These are phyloP conservation scores for Annulohypoxylon nitens DNA, from an alignment of 495 filamentous ascomycete species.

Conservation along the genomic window DNA sequence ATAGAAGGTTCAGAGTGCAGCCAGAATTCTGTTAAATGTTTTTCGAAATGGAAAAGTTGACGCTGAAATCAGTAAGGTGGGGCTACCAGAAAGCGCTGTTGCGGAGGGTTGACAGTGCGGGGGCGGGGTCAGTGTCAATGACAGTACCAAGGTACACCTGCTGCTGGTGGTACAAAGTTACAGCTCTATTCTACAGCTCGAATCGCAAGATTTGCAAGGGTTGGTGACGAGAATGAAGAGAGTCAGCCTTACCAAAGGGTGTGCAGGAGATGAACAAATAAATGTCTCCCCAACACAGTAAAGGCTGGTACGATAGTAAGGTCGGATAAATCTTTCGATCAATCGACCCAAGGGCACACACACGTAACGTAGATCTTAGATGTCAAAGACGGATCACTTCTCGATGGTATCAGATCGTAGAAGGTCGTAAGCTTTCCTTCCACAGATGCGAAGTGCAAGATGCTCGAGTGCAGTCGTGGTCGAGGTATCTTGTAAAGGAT, in stretches of 20 bases:
- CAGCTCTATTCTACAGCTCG: constrained; percentile 1
- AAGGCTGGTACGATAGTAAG: constrained; percentile 53
- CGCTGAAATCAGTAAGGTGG: neutral
- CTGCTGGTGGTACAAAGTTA: neutral
- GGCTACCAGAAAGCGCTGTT: neutral
- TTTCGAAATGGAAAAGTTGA: neutral
- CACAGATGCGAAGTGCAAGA: constrained; percentile 47
- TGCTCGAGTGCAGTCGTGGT: constrained; percentile 48
- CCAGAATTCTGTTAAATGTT: neutral
- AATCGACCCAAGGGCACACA: constrained; percentile 42
- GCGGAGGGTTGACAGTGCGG: neutral
- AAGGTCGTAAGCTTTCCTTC: constrained; percentile 36
- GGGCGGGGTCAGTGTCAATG: neutral
- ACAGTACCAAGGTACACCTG: neutral
- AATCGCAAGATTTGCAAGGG: neutral
- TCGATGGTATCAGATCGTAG: constrained; percentile 30
- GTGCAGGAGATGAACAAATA: constrained; percentile 93
- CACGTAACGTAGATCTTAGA: constrained; percentile 44
- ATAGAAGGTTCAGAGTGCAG: neutral
- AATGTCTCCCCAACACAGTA: constrained; percentile 91
- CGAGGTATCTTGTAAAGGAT: constrained; percentile 45
- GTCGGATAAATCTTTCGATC: constrained; percentile 57
- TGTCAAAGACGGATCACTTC: constrained; percentile 34
- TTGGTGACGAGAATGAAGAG: constrained; percentile 20
- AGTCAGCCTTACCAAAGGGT: constrained; percentile 72